Percentiles rank a stretch among this genome's conserved stretches.
Conservation (phyloP, 1,284 basidiomycete species). For the Ustilago trichophora region DNA sequence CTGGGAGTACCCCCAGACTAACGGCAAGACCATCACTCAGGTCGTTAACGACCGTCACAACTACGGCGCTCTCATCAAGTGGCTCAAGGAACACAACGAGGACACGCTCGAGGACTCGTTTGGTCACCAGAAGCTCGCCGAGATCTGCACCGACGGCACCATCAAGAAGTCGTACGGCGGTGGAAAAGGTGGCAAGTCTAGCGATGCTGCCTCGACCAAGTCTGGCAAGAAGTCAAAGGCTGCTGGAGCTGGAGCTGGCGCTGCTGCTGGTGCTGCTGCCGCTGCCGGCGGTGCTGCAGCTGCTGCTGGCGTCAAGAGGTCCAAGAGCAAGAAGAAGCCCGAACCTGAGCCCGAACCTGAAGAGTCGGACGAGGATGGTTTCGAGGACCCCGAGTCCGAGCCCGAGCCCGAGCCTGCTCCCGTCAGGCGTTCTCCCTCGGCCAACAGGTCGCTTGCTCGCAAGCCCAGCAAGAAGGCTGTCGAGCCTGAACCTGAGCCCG, state of each 20-base stretch:
- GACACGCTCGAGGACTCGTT: constrained; percentile 64
- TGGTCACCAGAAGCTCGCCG: constrained; percentile 46
- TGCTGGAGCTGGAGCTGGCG: constrained; percentile 28
- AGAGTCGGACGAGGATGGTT: constrained; percentile 28
- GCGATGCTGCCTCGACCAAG: constrained; percentile 14
- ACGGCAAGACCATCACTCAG: constrained; percentile 53
- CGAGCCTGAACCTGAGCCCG: constrained; percentile 26
- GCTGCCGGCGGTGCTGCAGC: no score
- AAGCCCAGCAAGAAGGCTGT: constrained; percentile 32
- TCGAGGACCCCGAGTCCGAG: constrained; percentile 28
- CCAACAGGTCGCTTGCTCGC: constrained; percentile 34
- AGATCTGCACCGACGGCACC: constrained; percentile 44
- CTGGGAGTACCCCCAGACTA: constrained; percentile 64
- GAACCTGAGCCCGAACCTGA: constrained; percentile 32
- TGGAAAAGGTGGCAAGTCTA: constrained; percentile 15
- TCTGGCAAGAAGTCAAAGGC: constrained; percentile 44
- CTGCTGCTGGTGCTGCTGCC: no score
- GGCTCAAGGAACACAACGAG: constrained; percentile 62
- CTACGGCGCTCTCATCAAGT: constrained; percentile 60
- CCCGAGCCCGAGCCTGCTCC: constrained; percentile 19
- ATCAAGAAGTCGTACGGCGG: constrained; percentile 44
- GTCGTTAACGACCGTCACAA: constrained; percentile 58
- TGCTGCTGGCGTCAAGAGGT: constrained; percentile 30
- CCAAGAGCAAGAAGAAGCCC: constrained; percentile 43
- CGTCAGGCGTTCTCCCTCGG: constrained; percentile 17